Evolutionary conservation across 441 rosid species (phyloP), one percentile per base, ranked within the genome.

Genomic region (Corymbia calophylla): DNA sequence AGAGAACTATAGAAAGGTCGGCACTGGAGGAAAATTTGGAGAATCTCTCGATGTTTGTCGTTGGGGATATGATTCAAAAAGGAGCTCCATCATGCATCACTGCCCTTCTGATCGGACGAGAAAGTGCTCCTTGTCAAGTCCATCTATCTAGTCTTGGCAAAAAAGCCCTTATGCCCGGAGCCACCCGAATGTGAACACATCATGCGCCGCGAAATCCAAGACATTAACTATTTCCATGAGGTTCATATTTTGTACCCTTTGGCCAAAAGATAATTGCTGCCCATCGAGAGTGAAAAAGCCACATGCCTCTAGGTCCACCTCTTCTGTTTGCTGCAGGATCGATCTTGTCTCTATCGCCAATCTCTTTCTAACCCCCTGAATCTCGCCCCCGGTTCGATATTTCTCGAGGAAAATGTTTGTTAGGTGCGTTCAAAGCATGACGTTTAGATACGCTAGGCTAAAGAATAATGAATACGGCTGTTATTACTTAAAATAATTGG

Each of bases 121-220:
- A 73, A 60, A 51, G 88, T 87, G 86, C 87, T 88, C 49, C 87
- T 53, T 54, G 82, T 89, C 89, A 60, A 88, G 64, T 49, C 81
- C 82, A 77, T 31, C 70, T 23, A 88, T 87, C 85, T 56, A 68
- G 54, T 44, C 81, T 6, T 12, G 88, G 60, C 8, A 44, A 56
- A 53, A 89, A 89, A 91, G 90, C 92, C 89, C n/a, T 77, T 86
- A 47, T 89, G 90, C 89, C 58, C 84, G 88, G 89, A 86, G 47
- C 39, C 12, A 87, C n/a, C 31, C 84, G 25, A 80, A 85, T 88
- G 90, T 88, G 91, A 87, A 88, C 60, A 60, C 89, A 64, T 48
- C 7, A 64, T 88, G 70, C 85, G 91, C 89, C 86, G 62, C 68
- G 58, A 53, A 55, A 77, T 51, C 84, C 84, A 12, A 23, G 84